phyloP scores from a whole-genome alignment of 768 basidiomycete genomes.

The Coprinopsis strossmayeri region DNA sequence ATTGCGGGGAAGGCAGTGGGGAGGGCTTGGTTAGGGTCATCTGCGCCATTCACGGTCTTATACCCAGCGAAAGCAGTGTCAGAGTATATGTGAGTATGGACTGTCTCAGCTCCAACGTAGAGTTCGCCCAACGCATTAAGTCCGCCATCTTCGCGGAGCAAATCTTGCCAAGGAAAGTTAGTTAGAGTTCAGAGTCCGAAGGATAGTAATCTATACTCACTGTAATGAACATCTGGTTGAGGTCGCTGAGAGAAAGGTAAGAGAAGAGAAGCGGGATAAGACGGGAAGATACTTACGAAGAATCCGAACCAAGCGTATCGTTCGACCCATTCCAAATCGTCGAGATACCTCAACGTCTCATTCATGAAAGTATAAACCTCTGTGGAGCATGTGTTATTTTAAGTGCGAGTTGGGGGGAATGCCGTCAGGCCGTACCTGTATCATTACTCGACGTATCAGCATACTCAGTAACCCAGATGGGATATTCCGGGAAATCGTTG shows the following conservation, averaged over 20 bases:
- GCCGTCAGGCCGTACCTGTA: conserved; percentile 26
- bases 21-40: conserved; percentile 27
- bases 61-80: conserved; percentile 22
- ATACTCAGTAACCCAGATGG: conserved; percentile 64
- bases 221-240: conserved; percentile 30
- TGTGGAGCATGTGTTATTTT: conserved; percentile 9
- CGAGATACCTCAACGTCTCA: conserved; percentile 48
- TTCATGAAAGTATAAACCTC: conserved; percentile 53
- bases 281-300: conserved; percentile 26
- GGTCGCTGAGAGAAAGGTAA: conserved; percentile 29
- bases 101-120: conserved; percentile 39
- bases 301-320: conserved; percentile 62
- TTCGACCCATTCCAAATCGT: conserved; percentile 49
- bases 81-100: conserved; percentile 30
- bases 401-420: background rate
- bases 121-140: conserved; percentile 39
- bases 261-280: conserved; percentile 9
- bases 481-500: conserved; percentile 37
- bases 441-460: conserved; percentile 46
- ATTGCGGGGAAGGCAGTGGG: conserved; percentile 27
- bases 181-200: background rate
- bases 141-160: conserved; percentile 36
- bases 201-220: conserved; percentile 22
- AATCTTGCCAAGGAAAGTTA: no score
- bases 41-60: conserved; percentile 28